phyloP scores from a whole-genome alignment of 148 eudicot species.

The Vaccinium darrowii region DNA sequence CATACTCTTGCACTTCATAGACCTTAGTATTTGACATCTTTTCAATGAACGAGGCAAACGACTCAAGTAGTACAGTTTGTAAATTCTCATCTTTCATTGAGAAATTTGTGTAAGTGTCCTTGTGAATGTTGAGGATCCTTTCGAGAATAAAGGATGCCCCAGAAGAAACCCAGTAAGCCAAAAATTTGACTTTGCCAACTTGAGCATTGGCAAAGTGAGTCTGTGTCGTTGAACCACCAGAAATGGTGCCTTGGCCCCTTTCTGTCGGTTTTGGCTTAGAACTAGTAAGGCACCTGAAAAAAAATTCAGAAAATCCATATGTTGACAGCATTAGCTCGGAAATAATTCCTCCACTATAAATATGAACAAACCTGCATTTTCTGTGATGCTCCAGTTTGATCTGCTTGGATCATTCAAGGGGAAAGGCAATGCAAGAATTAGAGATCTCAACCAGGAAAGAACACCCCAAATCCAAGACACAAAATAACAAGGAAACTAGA shows the following conservation, averaged over 20 bases:
- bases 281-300: neutral
- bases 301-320: neutral
- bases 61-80: neutral
- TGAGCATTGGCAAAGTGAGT: neutral
- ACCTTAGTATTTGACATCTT: neutral
- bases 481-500: neutral
- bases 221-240: neutral
- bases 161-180: constrained; percentile 7
- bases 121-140: neutral
- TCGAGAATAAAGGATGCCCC: neutral
- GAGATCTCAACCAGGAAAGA: neutral
- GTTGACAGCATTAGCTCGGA: neutral
- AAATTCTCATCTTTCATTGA: neutral
- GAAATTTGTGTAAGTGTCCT: neutral
- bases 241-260: neutral
- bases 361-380: neutral
- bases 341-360: neutral
- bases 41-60: neutral
- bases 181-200: neutral
- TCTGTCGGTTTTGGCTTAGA: neutral
- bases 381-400: neutral
- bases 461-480: neutral
- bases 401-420: neutral
- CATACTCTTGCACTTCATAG: neutral
- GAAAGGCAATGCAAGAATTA: neutral